phyloP scores from a whole-genome alignment of 2,329 filamentous ascomycete species.

The Elsinoe australis region DNA sequence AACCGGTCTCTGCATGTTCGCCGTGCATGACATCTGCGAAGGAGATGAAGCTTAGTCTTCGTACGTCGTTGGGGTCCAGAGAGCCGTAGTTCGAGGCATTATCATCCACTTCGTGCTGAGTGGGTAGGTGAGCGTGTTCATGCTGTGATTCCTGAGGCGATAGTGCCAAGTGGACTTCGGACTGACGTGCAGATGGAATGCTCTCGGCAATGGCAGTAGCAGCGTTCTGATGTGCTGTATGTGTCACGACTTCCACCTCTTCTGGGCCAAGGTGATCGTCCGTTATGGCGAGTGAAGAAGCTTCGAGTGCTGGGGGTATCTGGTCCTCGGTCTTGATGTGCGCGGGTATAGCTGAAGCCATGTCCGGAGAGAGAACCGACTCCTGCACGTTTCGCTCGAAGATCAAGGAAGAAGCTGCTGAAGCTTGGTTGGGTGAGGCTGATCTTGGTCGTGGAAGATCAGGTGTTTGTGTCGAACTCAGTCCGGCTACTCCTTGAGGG shows the following conservation, averaged over 20 bases:
- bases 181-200: constrained; percentile 18
- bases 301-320: constrained; percentile 85
- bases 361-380: constrained; percentile 55
- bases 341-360: constrained; percentile 77
- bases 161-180: constrained; percentile 15
- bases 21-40: constrained; percentile 92
- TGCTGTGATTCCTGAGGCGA: constrained; percentile 21
- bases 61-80: constrained; percentile 68
- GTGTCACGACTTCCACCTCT: constrained; percentile 85
- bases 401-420: constrained; percentile 68
- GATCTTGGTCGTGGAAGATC: constrained; percentile 6
- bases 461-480: not conserved
- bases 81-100: constrained; percentile 67
- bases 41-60: constrained; percentile 86
- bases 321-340: constrained; percentile 93
- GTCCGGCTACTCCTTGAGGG: not conserved
- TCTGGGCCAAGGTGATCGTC: constrained; percentile 78
- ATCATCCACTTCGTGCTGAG: constrained; percentile 42
- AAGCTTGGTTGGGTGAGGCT: constrained; percentile 64
- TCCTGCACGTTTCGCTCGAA: constrained; percentile 96
- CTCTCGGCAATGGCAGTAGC: constrained; percentile 50
- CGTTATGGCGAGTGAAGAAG: constrained; percentile 85
- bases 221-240: constrained; percentile 74
- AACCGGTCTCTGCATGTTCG: constrained; percentile 48
- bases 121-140: constrained; percentile 7